phyloP scores from a whole-genome alignment of 2,329 filamentous ascomycete species.

The Penicillium psychrosexuale region DNA sequence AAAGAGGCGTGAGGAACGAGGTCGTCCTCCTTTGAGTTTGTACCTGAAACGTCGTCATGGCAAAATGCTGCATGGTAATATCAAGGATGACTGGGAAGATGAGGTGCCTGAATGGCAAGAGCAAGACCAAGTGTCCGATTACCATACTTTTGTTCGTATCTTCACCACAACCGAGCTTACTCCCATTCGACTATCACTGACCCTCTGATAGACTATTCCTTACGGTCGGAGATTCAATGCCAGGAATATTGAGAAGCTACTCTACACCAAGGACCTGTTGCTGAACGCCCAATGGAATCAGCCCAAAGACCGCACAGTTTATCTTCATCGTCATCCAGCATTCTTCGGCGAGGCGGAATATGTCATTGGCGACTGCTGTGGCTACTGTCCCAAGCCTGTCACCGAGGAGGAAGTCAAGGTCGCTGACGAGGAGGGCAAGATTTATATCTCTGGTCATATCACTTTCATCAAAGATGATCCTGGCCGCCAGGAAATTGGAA shows the following conservation, averaged over 20 bases:
- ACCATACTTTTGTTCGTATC: constrained; percentile 72
- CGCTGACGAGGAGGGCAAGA: constrained; percentile 68
- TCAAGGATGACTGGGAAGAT: constrained; percentile 74
- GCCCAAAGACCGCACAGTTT: constrained; percentile 67
- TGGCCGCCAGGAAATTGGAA: constrained; percentile 68
- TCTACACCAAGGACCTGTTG: constrained; percentile 76
- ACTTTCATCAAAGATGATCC: constrained; percentile 77
- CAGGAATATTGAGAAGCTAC: constrained; percentile 70
- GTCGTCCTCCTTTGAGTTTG: constrained; percentile 56
- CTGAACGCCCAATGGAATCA: constrained; percentile 87
- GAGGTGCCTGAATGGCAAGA: constrained; percentile 82
- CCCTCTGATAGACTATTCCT: constrained; percentile 31
- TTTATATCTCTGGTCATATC: constrained; percentile 71
- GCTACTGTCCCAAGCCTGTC: constrained; percentile 66
- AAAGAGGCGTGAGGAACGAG: constrained; percentile 68
- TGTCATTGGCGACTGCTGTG: constrained; percentile 77
- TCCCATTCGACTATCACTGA: constrained; percentile 47
- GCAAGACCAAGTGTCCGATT: constrained; percentile 72
- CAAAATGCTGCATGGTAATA: constrained; percentile 59
- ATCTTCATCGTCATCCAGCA: constrained; percentile 78
- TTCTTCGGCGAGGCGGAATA: constrained; percentile 77
- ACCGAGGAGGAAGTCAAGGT: constrained; percentile 70
- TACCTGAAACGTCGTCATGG: constrained; percentile 39
- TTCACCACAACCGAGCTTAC: not conserved
- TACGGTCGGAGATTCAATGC: constrained; percentile 40